These are phyloP conservation scores for Polytrichum formosum DNA, from an alignment of 225 moss, liverwort and hornwort genomes.

Conservation along the genomic window DNA sequence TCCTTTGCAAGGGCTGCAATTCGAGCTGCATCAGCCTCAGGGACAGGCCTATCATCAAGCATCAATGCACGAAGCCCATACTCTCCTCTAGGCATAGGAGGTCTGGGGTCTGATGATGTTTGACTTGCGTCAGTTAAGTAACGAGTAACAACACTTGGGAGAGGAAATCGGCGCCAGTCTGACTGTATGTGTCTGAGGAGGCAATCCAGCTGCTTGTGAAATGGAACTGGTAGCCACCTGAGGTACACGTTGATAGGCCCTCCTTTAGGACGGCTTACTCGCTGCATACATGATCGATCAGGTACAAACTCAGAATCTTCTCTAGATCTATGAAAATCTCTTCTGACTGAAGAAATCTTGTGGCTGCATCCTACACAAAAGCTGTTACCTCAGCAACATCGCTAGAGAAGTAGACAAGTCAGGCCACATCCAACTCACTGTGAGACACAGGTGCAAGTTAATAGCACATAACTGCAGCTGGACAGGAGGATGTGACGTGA, in stretches of 20 bases:
- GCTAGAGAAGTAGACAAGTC: too few relatives aligned
- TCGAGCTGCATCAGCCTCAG: conserved; percentile 79
- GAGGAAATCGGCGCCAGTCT: conserved; percentile 73
- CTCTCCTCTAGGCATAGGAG: conserved; percentile 41
- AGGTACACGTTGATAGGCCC: conserved; percentile 70
- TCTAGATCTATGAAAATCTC: not conserved
- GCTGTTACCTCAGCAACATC: too few relatives aligned
- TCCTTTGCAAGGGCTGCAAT: conserved; percentile 76
- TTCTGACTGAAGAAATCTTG: not conserved
- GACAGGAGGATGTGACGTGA: too few relatives aligned
- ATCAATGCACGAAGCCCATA: conserved; percentile 59
- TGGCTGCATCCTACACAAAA: too few relatives aligned
- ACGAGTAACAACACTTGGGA: conserved; percentile 57
- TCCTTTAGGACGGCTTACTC: conserved; percentile 86
- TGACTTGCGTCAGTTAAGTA: conserved; percentile 54
- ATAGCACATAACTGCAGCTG: too few relatives aligned
- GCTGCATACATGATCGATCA: conserved; percentile 48
- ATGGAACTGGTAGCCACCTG: conserved; percentile 91
- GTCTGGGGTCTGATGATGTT: conserved; percentile 45
- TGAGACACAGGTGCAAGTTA: too few relatives aligned
- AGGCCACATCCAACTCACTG: too few relatives aligned
- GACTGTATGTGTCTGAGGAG: conserved; percentile 77
- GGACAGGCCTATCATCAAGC: conserved; percentile 49
- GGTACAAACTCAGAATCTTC: conserved; percentile 9
- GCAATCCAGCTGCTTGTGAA: conserved; percentile 73